These are phyloP conservation scores for Gentiana straminea DNA, from an alignment of 257 asterid genomes.

Conservation along the genomic window DNA sequence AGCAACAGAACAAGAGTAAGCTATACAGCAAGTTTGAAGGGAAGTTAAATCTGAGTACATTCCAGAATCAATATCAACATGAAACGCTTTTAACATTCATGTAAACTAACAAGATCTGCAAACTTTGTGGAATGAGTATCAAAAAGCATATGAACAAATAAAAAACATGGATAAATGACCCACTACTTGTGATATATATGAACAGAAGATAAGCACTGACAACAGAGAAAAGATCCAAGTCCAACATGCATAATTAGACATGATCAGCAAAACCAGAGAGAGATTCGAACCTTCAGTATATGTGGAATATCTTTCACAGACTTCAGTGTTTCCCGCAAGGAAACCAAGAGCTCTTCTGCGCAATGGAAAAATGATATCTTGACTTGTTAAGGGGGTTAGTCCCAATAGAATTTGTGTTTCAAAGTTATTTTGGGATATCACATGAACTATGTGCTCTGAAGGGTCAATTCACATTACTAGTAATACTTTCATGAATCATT, in stretches of 20 bases:
- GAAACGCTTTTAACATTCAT: background rate
- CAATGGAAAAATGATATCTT: conserved; percentile 84
- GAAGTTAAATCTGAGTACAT: too few species aligned
- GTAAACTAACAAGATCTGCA: too few species aligned
- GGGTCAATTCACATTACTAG: background rate
- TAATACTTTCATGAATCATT: background rate
- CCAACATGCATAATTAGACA: too few species aligned
- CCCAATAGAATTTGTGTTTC: background rate
- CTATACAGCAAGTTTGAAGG: too few species aligned
- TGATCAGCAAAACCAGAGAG: conserved; percentile 10
- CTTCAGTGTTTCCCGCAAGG: conserved; percentile 87
- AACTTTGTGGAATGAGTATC: too few species aligned
- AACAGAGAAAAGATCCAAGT: too few species aligned
- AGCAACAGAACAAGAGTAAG: too few species aligned
- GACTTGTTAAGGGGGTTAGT: conserved; percentile 25
- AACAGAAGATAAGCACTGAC: too few species aligned
- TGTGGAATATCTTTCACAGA: conserved; percentile 82
- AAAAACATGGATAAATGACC: too few species aligned
- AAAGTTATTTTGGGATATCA: background rate
- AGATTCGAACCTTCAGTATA: conserved; percentile 64
- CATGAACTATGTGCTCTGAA: background rate
- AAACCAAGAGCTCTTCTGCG: conserved; percentile 70
- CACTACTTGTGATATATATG: too few species aligned
- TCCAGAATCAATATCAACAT: background rate
- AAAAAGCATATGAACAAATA: too few species aligned